Evolutionary conservation across 352 stramenopile species (phyloP), one percentile per base, ranked within the genome.

Genomic region (Aphanomyces stellatus): DNA sequence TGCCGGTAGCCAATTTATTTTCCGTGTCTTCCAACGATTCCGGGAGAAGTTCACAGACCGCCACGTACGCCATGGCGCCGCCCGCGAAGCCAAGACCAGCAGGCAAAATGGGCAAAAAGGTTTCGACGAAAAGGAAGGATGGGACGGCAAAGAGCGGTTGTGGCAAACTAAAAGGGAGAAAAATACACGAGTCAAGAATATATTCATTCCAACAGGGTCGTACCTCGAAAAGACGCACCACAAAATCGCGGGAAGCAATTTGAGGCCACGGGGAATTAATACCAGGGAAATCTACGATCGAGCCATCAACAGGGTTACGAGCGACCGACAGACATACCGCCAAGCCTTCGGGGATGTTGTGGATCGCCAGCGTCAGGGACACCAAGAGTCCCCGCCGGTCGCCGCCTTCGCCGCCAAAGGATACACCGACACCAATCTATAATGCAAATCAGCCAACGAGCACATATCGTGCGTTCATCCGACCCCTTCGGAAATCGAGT

Each of bases 291-390:
- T 93, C 55, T 64, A 51, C 25, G n/a, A n/a, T n/a, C n/a, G 2
- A 1, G 17, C 0, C n/a, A 35, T 43, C 22, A 51, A 37, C n/a
- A 51, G 22, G 10, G 22, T 64, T n/a, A 51, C 5, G 19, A 62
- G 4, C 7, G 7, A 64, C 10, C 5, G 37, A 37, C 25, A 22
- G 25, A 19, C 34, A n/a, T 49, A 96, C 88, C 10, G 97, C 96
- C 13, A 99, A 81, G 51, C 97, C 97, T 74, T 99, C 97, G 2
- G 97, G 97, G 59, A 99, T 95, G 80, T 99, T 99, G 82, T 99
- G 97, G 33, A 99, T 96, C 0, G 96, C 96, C 69, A 99, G 90
- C 55, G 93, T 98, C 67, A 97, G 93, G 10, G 91, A 98, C 67
- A 99, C 98, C 69, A 99, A 98, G 56, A 98, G 87, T 24, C 96